Percentiles rank a stretch among this genome's conserved stretches.
Evolutionary conservation across 208 protist species (phyloP).

Genomic region (Angomonas deanei): DNA sequence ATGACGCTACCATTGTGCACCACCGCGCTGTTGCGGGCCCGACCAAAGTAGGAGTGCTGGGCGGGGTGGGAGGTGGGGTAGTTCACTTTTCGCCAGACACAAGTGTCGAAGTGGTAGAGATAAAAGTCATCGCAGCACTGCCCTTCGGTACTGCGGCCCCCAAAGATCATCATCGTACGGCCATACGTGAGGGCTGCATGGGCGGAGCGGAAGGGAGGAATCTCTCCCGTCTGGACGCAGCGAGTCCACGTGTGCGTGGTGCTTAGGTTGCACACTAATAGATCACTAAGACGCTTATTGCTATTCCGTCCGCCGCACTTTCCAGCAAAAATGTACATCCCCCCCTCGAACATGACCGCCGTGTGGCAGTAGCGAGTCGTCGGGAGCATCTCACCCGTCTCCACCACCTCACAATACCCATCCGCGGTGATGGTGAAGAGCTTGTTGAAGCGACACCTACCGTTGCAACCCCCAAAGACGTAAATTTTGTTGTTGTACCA

Average conservation of each 20-base stretch:
- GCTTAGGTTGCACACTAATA: constrained; percentile 45
- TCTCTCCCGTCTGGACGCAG: constrained; percentile 44
- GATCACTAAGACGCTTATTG: constrained; percentile 76
- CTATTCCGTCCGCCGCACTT: constrained; percentile 88
- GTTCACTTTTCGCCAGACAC: constrained; percentile 60
- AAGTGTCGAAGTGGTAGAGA: constrained; percentile 75
- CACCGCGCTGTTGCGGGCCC: constrained; percentile 82
- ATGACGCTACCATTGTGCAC: constrained; percentile 78
- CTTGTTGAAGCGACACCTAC: constrained; percentile 74
- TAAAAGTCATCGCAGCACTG: constrained; percentile 86
- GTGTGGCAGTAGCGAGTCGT: constrained; percentile 84
- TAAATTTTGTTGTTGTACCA: constrained; percentile 62
- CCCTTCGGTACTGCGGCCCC: constrained; percentile 63
- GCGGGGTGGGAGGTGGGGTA: not conserved
- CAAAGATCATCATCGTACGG: constrained; percentile 85
- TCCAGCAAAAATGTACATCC: constrained; percentile 85
- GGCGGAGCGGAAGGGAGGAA: constrained; percentile 56
- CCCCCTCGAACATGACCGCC: constrained; percentile 59
- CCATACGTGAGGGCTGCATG: constrained; percentile 84
- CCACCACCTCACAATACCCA: constrained; percentile 26
- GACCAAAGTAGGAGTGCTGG: constrained; percentile 39
- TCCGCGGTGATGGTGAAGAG: constrained; percentile 73
- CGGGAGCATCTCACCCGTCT: constrained; percentile 10
- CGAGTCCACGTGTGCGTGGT: constrained; percentile 31
- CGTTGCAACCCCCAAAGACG: constrained; percentile 87